Evolutionary conservation across 1,284 basidiomycete genomes (phyloP), one percentile per base, ranked within the genome.

Genomic region (Apiotrichum porosum): DNA sequence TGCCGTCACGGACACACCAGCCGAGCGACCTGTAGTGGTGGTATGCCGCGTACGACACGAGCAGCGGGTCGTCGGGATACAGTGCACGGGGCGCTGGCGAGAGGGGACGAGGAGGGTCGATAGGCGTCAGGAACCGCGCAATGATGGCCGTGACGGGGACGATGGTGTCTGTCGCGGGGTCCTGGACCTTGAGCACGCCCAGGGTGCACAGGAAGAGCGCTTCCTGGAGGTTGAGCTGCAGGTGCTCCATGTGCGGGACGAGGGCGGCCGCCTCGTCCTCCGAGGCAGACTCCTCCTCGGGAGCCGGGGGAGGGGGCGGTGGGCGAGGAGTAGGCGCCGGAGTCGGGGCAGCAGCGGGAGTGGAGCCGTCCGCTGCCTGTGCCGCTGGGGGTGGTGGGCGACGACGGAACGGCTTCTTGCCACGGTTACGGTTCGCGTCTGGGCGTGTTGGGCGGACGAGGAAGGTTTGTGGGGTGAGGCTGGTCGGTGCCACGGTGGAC

Each of bases 11-110:
- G 52, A 97, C 85, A 15, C 97, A 88, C 95, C 95, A 98, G n/a
- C 95, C 95, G 5, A 98, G 79, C 2, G 92, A 91, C 18, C 94
- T 83, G 68, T 88, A 98, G 72, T 98, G 91, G 68, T 98, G 94
- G 66, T 94, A 97, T 8, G 83, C 83, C 41, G 85, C 83, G 65
- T 97, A 99, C 59, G 88, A 81, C 31, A 98, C 77, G 30, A 99
- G 75, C 73, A 97, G 92, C 0, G 93, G 92, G 66, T 95, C 95
- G 75, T 97, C 93, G 39, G 77, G 74, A 26, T 67, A 60, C 13
- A 66, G 50, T 9, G 56, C 45, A 10, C 41, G 39, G 10, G 46
- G 36, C 18, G 34, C 42, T 35, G 37, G 44, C 9, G 35, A 36
- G 21, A 42, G 13, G 36, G 46, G 12, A 39, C 35, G 44, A 77